A percentile compares a stretch with the other conserved stretches of the same genome.
These are phyloP conservation scores for Copromyces sp. DNA, from an alignment of 495 filamentous ascomycete genomes.

Conservation along the genomic window DNA sequence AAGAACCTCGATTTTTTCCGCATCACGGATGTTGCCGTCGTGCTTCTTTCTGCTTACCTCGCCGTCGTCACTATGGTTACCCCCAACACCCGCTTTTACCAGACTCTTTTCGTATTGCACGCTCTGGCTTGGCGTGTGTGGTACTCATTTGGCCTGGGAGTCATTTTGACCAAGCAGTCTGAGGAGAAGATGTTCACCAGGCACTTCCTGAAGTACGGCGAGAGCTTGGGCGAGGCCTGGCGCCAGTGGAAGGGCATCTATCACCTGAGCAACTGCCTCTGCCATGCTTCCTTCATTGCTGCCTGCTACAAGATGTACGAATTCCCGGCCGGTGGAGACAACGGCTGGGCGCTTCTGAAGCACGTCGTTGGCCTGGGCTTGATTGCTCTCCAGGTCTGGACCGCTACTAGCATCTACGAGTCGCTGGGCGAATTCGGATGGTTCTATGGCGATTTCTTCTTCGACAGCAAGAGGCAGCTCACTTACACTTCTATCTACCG, in stretches of 20 bases:
- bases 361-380: slow-evolving; percentile 76
- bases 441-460: slow-evolving; percentile 99
- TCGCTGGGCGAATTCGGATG: slow-evolving; percentile 96
- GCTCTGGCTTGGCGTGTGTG: slow-evolving; percentile 79
- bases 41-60: slow-evolving; percentile 66
- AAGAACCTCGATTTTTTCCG: slow-evolving; percentile 81
- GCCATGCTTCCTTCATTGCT: slow-evolving; percentile 77
- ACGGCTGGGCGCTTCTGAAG: slow-evolving; percentile 72
- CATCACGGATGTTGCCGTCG: slow-evolving; percentile 67
- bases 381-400: slow-evolving; percentile 86
- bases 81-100: slow-evolving; percentile 62
- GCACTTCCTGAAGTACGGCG: slow-evolving; percentile 94
- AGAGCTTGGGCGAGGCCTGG: slow-evolving; percentile 85
- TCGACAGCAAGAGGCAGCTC: slow-evolving; percentile 74
- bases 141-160: slow-evolving; percentile 83
- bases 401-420: slow-evolving; percentile 84
- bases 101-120: slow-evolving; percentile 69
- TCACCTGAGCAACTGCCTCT: slow-evolving; percentile 82
- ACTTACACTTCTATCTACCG: slow-evolving; percentile 97
- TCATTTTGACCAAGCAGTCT: slow-evolving; percentile 76
- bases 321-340: slow-evolving; percentile 71
- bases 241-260: slow-evolving; percentile 96
- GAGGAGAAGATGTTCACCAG: slow-evolving; percentile 86
- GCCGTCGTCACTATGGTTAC: slow-evolving; percentile 62
- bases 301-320: slow-evolving; percentile 96